Conservation (phyloP, 208 protist species). For the Leishmania lainsoni region DNA sequence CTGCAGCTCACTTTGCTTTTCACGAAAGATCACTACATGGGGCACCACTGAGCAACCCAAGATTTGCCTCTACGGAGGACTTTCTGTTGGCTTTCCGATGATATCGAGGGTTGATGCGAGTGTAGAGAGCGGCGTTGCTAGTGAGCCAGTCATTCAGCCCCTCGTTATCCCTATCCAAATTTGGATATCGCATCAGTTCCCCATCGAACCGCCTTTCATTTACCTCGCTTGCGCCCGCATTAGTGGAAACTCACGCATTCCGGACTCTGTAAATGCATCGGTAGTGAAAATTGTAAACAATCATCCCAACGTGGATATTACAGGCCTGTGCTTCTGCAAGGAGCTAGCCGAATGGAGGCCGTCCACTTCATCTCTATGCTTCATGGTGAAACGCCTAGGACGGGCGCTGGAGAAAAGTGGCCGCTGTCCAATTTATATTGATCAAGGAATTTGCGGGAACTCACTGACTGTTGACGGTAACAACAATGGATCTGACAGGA, state of each 20-base stretch:
- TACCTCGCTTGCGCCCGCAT: conserved; percentile 41
- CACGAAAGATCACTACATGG: conserved; percentile 41
- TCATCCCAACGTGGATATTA: conserved; percentile 60
- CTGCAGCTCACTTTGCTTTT: conserved; percentile 35
- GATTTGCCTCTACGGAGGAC: conserved; percentile 62
- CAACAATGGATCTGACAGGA: conserved; percentile 5
- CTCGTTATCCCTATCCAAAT: conserved; percentile 66
- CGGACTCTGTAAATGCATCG: conserved; percentile 15
- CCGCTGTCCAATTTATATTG: conserved; percentile 50
- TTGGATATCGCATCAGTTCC: conserved; percentile 58
- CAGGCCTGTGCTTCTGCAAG: conserved; percentile 49
- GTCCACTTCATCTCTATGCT: conserved; percentile 35
- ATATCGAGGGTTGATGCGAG: conserved; percentile 10
- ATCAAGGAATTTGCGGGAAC: conserved; percentile 14
- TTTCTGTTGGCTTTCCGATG: conserved; percentile 37
- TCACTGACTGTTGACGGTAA: background rate
- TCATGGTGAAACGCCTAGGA: conserved; percentile 32
- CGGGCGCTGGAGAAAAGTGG: conserved; percentile 35
- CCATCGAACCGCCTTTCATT: conserved; percentile 56
- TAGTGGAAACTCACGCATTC: conserved; percentile 24
- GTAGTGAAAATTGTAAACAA: conserved; percentile 45
- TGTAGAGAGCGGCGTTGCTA: background rate
- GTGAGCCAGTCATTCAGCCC: conserved; percentile 6
- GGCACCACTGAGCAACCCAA: conserved; percentile 56
- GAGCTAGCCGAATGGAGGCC: conserved; percentile 60